phyloP scores from a whole-genome alignment of 495 filamentous ascomycete genomes.

The Penicillium coprophilum region DNA sequence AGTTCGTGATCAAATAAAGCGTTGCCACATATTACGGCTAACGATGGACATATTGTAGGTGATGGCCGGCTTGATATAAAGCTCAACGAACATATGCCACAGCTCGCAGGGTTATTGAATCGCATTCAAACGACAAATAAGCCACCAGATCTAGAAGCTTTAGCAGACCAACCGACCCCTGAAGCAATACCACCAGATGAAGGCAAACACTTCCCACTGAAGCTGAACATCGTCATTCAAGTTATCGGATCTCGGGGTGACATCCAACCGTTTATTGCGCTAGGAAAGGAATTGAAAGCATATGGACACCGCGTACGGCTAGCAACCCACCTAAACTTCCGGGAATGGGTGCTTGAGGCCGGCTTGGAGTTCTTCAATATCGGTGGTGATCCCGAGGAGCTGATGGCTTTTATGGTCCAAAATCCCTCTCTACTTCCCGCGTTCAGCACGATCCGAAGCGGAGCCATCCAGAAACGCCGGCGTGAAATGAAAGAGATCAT shows the following conservation, averaged over 20 bases:
- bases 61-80: slow-evolving; percentile 32
- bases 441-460: slow-evolving; percentile 61
- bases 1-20: slow-evolving; percentile 10
- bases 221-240: slow-evolving; percentile 75
- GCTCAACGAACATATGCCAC: slow-evolving; percentile 26
- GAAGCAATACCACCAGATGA: slow-evolving; percentile 46
- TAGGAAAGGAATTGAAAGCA: slow-evolving; percentile 63
- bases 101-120: slow-evolving; percentile 24
- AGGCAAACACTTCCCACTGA: slow-evolving; percentile 55
- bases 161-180: background rate
- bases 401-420: slow-evolving; percentile 90
- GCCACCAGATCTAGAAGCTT: slow-evolving; percentile 18
- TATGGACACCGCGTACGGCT: slow-evolving; percentile 75
- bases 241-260: slow-evolving; percentile 80
- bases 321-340: slow-evolving; percentile 73
- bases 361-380: slow-evolving; percentile 79
- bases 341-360: slow-evolving; percentile 66
- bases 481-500: slow-evolving; percentile 69
- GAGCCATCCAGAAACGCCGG: slow-evolving; percentile 65
- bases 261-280: slow-evolving; percentile 72
- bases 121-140: slow-evolving; percentile 15
- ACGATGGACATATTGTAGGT: slow-evolving; percentile 5
- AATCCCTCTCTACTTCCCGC: slow-evolving; percentile 78
- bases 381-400: slow-evolving; percentile 73
- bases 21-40: background rate